Evolutionary conservation across 2,329 filamentous ascomycete genomes (phyloP).

Genomic region (Leptographium galeiforme): DNA sequence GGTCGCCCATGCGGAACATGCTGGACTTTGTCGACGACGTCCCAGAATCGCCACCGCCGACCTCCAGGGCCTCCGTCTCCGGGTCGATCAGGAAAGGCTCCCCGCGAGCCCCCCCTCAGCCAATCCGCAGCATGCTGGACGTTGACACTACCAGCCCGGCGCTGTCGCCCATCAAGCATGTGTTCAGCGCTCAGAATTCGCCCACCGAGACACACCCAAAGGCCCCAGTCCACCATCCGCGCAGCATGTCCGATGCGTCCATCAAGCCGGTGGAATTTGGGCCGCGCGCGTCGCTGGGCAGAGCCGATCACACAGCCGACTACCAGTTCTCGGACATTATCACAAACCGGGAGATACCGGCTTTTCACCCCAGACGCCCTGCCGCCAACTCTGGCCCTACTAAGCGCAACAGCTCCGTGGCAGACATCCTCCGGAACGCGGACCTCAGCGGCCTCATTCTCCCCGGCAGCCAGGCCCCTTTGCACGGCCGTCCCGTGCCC

Average conservation of each 20-base stretch:
- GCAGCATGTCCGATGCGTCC: slow-evolving; percentile 43
- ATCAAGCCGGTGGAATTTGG: slow-evolving; percentile 34
- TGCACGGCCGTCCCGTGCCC: slow-evolving; percentile 19
- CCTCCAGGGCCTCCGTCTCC: slow-evolving; percentile 18
- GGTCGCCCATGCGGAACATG: slow-evolving; percentile 57
- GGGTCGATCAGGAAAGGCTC: neutral
- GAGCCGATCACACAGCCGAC: slow-evolving; percentile 31
- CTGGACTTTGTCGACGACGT: slow-evolving; percentile 37
- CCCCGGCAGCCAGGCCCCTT: slow-evolving; percentile 23
- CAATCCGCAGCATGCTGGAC: slow-evolving; percentile 40
- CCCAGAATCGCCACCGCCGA: slow-evolving; percentile 10
- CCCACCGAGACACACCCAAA: slow-evolving; percentile 22
- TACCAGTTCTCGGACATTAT: slow-evolving; percentile 51
- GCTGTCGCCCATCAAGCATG: slow-evolving; percentile 14
- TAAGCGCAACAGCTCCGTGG: slow-evolving; percentile 24
- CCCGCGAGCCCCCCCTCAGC: slow-evolving; percentile 26
- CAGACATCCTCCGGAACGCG: slow-evolving; percentile 38
- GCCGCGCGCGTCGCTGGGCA: slow-evolving; percentile 18
- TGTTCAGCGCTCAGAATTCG: slow-evolving; percentile 31
- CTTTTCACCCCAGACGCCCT: slow-evolving; percentile 35
- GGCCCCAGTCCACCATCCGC: slow-evolving; percentile 21
- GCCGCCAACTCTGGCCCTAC: neutral
- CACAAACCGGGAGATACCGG: slow-evolving; percentile 34
- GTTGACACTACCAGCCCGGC: slow-evolving; percentile 22
- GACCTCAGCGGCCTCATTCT: slow-evolving; percentile 37